Evolutionary conservation across 2,329 filamentous ascomycete species (phyloP), one percentile per base, ranked within the genome.

Genomic region (Xylariaceae sp.): DNA sequence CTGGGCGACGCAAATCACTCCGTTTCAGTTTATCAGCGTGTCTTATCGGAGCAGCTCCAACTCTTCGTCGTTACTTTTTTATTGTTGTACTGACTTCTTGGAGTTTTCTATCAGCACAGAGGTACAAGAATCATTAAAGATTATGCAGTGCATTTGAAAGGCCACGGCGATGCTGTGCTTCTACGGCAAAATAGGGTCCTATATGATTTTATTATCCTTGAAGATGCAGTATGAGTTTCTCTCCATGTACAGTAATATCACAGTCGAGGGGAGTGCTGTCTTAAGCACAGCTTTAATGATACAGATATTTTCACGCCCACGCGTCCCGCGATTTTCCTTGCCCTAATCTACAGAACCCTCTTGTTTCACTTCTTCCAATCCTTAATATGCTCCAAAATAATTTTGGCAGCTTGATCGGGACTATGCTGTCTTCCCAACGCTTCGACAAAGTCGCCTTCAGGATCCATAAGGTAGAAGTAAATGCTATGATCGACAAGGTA

Each of bases 401-500:
- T 78, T 74, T 86, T 86, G 6, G 92, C 89, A 1, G 87, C 94
- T 66, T 91, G 84, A 58, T 94, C 87, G 1, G 93, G 91, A 35
- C 91, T 96, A 75, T 97, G 92, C 75, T 99, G 94, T 58, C 94
- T 81, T 15, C 94, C 94, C 67, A 99, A 86, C 10, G 92, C 95
- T 77, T 99, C 95, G 23, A 99, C 93, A 73, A 99, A 99, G 72
- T 99, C 92, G 16, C 93, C 93, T 64, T 97, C 92, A 0, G 94
- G 94, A 72, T 97, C 94, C 94, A 99, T 99, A 63, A 99, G 77
- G 73, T 99, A 99, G 68, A 99, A 99, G 80, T 99, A 99, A 64
- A 99, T 99, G 73, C 92, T 97, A 77, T 99, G 94, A 73, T 99
- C 94, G 10, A 99, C 94, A 65, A 99, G 75, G 71, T 99, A 99